Evolutionary conservation across 495 filamentous ascomycete species (phyloP), one percentile per base, ranked within the genome.

Genomic region (Aspergillus egyptiacus): DNA sequence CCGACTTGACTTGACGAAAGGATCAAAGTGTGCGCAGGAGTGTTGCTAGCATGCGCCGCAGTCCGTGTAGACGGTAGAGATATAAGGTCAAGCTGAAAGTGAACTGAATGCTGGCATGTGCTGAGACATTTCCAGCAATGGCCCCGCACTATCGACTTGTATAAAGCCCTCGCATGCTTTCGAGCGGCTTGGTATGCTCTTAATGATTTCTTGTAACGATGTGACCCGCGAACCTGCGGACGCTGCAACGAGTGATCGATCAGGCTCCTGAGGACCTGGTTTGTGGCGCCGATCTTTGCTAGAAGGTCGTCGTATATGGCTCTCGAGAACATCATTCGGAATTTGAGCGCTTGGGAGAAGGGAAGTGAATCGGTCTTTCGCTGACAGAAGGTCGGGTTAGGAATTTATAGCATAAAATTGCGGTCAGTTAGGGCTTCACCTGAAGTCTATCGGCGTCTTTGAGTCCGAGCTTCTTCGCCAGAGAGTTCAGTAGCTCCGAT

Each of bases 251-350:
- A 37, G 17, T 41, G 32, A 10, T 53, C 51, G 11, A 34, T 32
- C 5, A 48, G 35, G 15, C 11, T 38, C 31, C 49, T 52, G 6
- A 56, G 32, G 15, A 46, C 49, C 3, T n/a, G 23, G 20, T 52
- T 56, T 13, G 33, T 19, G 3, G 19, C 18, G 20, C 31, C 20
- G 14, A 56, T 37, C 17, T 46, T 35, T 18, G 18, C 14, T 24
- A 54, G 32, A 0, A 58, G 35, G 35, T 54, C 51, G 5, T 58
- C 42, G 11, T 50, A 53, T 25, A 40, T 17, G 1, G 35, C 25
- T 22, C 25, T 33, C 13, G 10, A 33, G 7, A 49, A 14, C 2
- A 45, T 5, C 14, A 19, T 20, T 10, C 42, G 27, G 8, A 34
- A 34, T 45, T 13, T 30, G 6, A 33, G 8, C 4, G 30, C 32